Conservation (phyloP, 805 yeast species). For the Zygoascus flipseniorum region DNA sequence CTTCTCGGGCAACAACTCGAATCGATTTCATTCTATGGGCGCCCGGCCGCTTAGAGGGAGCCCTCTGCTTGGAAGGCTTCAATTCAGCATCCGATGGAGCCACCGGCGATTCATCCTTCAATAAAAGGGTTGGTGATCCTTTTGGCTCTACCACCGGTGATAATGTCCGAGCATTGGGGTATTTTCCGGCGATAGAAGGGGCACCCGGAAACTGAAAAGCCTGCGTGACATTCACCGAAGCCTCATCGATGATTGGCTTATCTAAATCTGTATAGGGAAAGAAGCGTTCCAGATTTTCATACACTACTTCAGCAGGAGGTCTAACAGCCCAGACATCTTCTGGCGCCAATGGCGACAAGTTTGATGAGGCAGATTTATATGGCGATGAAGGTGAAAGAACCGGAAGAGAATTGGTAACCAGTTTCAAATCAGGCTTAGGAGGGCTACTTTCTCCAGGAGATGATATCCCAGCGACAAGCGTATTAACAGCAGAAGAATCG, state of each 20-base stretch:
- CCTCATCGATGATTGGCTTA: conserved; percentile 76
- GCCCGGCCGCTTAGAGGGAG: conserved; percentile 4
- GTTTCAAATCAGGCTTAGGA: conserved; percentile 7
- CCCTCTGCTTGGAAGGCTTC: conserved; percentile 20
- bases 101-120: neutral
- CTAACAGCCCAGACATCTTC: conserved; percentile 57
- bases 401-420: conserved; percentile 5
- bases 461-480: neutral
- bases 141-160: conserved; percentile 15
- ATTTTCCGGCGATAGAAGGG: neutral
- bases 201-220: neutral
- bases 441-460: neutral
- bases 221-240: conserved; percentile 27
- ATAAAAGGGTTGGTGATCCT: conserved; percentile 3
- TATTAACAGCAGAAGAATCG: neutral
- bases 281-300: conserved; percentile 81
- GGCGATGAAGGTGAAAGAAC: conserved; percentile 11
- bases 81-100: neutral
- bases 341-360: conserved; percentile 8
- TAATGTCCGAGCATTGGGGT: neutral
- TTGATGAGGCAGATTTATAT: conserved; percentile 5
- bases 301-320: conserved; percentile 92
- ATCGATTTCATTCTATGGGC: conserved; percentile 71
- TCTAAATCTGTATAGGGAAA: conserved; percentile 92
- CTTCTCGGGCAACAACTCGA: conserved; percentile 89